Evolutionary conservation across 2,329 filamentous ascomycete genomes (phyloP).

Genomic region (Aspergillus versicolor): DNA sequence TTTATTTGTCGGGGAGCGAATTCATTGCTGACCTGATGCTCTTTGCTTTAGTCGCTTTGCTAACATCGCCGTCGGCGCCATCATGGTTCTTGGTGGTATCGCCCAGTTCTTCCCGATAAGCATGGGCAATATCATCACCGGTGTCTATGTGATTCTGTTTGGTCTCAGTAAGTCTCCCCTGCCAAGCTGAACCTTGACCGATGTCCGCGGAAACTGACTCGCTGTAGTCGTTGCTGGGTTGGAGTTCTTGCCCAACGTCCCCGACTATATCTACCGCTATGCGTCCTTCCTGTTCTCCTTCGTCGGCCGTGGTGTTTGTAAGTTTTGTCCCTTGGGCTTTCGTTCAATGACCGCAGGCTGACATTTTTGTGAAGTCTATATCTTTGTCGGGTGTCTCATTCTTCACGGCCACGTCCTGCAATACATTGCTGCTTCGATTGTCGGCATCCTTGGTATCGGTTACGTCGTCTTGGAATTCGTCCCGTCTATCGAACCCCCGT

Average conservation of each 20-base stretch:
- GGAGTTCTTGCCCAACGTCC: constrained; percentile 82
- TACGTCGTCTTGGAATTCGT: constrained; percentile 77
- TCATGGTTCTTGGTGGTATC: constrained; percentile 82
- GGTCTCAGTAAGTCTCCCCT: constrained; percentile 65
- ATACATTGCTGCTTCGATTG: constrained; percentile 72
- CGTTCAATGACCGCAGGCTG: not conserved
- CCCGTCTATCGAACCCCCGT: constrained; percentile 74
- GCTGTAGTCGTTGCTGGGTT: constrained; percentile 65
- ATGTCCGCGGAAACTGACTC: constrained; percentile 21
- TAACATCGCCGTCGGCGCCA: constrained; percentile 82
- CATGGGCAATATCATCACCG: constrained; percentile 70
- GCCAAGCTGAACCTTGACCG: not conserved
- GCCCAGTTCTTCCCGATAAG: constrained; percentile 46
- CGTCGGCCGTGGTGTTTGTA: constrained; percentile 90
- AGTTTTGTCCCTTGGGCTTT: constrained; percentile 42
- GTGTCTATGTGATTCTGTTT: constrained; percentile 86
- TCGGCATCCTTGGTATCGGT: constrained; percentile 74
- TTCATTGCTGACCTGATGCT: not conserved
- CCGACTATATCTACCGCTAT: constrained; percentile 87
- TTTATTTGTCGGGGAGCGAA: not conserved
- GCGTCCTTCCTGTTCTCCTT: constrained; percentile 98
- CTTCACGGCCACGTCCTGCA: constrained; percentile 67
- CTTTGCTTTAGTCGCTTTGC: constrained; percentile 74
- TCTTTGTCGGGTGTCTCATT: constrained; percentile 87
- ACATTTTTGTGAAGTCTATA: constrained; percentile 69